phyloP scores from a whole-genome alignment of 2,329 filamentous ascomycete genomes.

The Xylariaceae sp. region DNA sequence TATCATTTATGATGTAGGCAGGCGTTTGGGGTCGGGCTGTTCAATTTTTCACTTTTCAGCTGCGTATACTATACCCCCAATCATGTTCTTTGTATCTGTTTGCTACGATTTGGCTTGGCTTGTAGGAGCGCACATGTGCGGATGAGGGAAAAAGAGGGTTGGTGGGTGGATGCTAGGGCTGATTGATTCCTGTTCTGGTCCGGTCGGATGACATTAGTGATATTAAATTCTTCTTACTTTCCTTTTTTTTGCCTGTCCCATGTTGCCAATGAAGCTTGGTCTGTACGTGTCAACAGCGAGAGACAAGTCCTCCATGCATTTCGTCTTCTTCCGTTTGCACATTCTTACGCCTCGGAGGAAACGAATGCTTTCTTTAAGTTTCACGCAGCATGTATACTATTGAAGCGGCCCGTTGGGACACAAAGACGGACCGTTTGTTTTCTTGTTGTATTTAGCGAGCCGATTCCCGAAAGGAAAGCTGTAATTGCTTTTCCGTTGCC shows the following conservation, averaged over 20 bases:
- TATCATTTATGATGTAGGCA: constrained; percentile 22
- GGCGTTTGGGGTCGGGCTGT: constrained; percentile 26
- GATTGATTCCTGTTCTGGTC: constrained; percentile 16
- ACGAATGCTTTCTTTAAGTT: constrained; percentile 12
- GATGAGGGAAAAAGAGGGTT: constrained; percentile 24
- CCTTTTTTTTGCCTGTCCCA: constrained; percentile 16
- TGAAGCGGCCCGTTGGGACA: constrained; percentile 4
- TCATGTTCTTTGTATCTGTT: constrained; percentile 32
- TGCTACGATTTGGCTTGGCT: constrained; percentile 25
- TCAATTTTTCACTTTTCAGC: constrained; percentile 14
- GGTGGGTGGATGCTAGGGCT: constrained; percentile 23
- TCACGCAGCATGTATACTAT: constrained; percentile 23
- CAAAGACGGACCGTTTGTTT: not conserved
- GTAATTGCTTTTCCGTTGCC: not conserved
- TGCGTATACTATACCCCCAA: constrained; percentile 36
- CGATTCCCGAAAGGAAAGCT: not conserved
- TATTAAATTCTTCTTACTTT: no score
- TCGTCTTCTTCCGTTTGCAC: constrained; percentile 8
- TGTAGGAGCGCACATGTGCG: constrained; percentile 28
- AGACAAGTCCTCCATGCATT: no score
- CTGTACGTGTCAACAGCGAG: no score
- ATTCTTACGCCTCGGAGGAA: constrained; percentile 9
- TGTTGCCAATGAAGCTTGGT: not conserved
- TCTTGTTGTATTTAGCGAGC: constrained; percentile 2
- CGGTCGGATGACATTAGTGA: constrained; percentile 18